phyloP scores from a whole-genome alignment of 139 green algal species.

The Eudorina sp. region DNA sequence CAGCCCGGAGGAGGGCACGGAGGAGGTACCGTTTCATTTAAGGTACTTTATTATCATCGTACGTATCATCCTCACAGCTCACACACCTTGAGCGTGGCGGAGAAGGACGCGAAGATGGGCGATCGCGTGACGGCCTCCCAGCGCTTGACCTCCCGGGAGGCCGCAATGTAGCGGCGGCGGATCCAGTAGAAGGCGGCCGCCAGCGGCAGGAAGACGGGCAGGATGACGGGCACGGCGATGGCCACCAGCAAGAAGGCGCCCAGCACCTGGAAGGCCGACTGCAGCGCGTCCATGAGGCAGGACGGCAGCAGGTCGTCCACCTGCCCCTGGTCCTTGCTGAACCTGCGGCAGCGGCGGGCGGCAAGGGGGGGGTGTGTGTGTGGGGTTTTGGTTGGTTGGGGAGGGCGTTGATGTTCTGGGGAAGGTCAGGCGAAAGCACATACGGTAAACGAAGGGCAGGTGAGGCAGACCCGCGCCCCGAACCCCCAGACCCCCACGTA shows the following conservation, averaged over 20 bases:
- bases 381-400: constrained; percentile 45
- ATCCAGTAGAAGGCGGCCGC: constrained; percentile 55
- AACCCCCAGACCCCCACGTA: no score
- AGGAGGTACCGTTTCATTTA: no score
- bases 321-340: constrained; percentile 83
- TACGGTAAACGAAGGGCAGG: not conserved
- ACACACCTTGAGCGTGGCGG: constrained; percentile 74
- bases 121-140: constrained; percentile 87
- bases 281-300: constrained; percentile 79
- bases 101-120: constrained; percentile 91
- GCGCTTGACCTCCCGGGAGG: constrained; percentile 94
- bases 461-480: not conserved
- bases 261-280: constrained; percentile 46
- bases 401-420: not conserved
- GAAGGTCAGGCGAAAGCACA: not conserved
- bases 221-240: constrained; percentile 80
- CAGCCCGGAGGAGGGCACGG: no score
- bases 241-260: constrained; percentile 59
- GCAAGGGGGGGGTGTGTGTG: not conserved
- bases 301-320: constrained; percentile 84
- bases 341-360: constrained; percentile 37
- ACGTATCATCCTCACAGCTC: no score
- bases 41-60: no score
- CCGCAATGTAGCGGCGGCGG: constrained; percentile 74
- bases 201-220: constrained; percentile 82